Evolutionary conservation across 768 basidiomycete species (phyloP), one percentile per base, ranked within the genome.

Genomic region (Boletus speciosus): DNA sequence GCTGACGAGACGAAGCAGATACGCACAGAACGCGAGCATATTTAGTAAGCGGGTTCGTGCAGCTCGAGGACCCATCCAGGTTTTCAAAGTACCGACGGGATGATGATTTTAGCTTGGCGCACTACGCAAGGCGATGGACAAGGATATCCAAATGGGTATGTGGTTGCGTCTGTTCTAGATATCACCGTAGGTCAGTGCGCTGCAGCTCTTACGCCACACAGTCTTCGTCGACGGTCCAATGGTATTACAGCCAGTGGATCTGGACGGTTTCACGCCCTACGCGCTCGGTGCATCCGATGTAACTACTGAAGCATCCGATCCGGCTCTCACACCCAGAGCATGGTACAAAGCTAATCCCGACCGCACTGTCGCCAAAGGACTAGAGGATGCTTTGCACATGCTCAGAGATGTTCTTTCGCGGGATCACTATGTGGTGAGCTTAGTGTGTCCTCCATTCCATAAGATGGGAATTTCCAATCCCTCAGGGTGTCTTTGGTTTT

Each of bases 401-500:
- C 68, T 93, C 23, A 78, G 76, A 58, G 82, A 86, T 37, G 66
- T 84, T 8, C 70, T 93, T 55, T 74, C 72, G 55, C 74, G 74
- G 47, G 78, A 83, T 55, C 80, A 65, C 34, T 92, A 87, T 69
- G 83, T 89, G 71, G 89, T 88, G 57, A 55, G 84, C 29, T 21
- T 42, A 2, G 9, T 2, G 9, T 27, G 15, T 7, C 21, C 31
- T 43, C 36, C 32, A 9, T 45, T 6, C 23, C 39, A 11, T 19
- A 41, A n/a, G 3, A 29, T 43, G 6, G 47, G 5, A 40, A 32
- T 23, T 23, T 14, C n/a, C 14, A 9, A 23, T 39, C 11, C 27
- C 39, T 19, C 60, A 91, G 88, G 90, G 88, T 27, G 80, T 91
- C 8, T 78, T 92, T 62, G 90, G 90, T 6, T 91, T 91, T 66